Conservation (phyloP, 208 protist genomes). For the Trypanosoma scelopori region DNA sequence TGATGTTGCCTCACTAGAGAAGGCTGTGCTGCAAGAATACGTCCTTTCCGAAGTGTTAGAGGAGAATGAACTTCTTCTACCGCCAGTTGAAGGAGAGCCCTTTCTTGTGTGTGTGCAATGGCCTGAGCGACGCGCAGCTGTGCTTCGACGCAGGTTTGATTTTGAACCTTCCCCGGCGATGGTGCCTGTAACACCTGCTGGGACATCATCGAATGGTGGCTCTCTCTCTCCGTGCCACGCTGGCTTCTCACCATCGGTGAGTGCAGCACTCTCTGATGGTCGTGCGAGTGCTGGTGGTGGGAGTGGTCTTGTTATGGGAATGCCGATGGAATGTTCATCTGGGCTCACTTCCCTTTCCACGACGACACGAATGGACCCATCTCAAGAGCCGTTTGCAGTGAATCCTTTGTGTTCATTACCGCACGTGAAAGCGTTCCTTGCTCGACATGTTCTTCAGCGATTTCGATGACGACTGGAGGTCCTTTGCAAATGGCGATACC, state of each 20-base stretch:
- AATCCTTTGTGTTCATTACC: constrained; percentile 41
- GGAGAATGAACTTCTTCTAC: constrained; percentile 49
- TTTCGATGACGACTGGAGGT: constrained; percentile 5
- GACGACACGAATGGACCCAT: constrained; percentile 27
- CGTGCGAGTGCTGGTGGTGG: constrained; percentile 4
- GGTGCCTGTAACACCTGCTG: neutral
- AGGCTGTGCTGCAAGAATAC: constrained; percentile 68
- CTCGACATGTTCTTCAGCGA: constrained; percentile 34
- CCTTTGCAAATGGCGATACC: neutral
- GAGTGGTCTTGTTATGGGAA: neutral
- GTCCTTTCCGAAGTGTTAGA: constrained; percentile 59
- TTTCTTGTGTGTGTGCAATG: constrained; percentile 61
- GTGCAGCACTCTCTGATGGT: neutral
- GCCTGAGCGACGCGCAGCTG: constrained; percentile 54
- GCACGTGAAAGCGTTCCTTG: constrained; percentile 56
- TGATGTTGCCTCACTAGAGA: constrained; percentile 15
- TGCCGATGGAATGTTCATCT: constrained; percentile 2
- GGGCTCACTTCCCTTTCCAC: constrained; percentile 29
- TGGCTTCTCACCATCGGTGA: neutral
- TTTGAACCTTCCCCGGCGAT: neutral
- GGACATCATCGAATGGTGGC: constrained; percentile 1
- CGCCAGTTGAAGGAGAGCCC: constrained; percentile 59
- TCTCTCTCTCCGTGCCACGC: neutral
- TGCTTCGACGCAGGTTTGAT: constrained; percentile 45
- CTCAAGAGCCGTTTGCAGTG: constrained; percentile 24